Conservation (phyloP, 2,329 filamentous ascomycete genomes). For the Ophiostoma triangulosporum region DNA sequence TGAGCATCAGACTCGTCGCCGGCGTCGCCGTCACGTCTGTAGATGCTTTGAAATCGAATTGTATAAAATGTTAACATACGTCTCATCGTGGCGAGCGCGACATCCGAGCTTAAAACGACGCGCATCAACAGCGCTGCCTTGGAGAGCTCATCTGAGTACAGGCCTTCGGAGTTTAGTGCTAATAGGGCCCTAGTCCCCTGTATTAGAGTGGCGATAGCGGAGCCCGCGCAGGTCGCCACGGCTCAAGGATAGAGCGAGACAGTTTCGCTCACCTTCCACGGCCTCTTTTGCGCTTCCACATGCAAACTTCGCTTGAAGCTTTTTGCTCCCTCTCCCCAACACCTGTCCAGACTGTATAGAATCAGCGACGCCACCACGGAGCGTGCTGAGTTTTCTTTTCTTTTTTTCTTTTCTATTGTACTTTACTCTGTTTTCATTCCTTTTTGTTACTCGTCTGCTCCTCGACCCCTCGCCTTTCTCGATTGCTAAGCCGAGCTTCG, state of each 20-base stretch:
- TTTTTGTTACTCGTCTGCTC: background rate
- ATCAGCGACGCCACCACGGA: slow-evolving; percentile 3
- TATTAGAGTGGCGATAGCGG: slow-evolving; percentile 14
- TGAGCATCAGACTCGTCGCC: background rate
- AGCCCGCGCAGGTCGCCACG: slow-evolving; percentile 7
- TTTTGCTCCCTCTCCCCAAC: background rate
- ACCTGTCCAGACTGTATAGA: background rate
- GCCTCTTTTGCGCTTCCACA: slow-evolving; percentile 6
- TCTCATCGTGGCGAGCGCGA: background rate
- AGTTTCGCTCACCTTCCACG: slow-evolving; percentile 11
- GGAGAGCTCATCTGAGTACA: background rate
- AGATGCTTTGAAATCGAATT: too few relatives aligned
- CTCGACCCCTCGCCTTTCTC: background rate
- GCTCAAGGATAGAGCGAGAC: slow-evolving; percentile 3
- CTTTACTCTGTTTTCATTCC: background rate
- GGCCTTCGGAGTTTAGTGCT: slow-evolving; percentile 6
- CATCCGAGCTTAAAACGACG: background rate
- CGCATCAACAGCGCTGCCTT: background rate
- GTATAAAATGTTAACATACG: too few relatives aligned
- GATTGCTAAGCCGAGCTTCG: slow-evolving; percentile 6
- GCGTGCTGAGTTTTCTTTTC: background rate
- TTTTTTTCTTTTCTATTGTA: background rate
- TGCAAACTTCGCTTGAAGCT: background rate
- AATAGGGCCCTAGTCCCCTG: slow-evolving; percentile 5
- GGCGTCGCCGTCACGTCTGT: background rate